Evolutionary conservation across 2,329 filamentous ascomycete genomes (phyloP), one percentile per base, ranked within the genome.

Genomic region (Aaosphaeria pasadenensis): DNA sequence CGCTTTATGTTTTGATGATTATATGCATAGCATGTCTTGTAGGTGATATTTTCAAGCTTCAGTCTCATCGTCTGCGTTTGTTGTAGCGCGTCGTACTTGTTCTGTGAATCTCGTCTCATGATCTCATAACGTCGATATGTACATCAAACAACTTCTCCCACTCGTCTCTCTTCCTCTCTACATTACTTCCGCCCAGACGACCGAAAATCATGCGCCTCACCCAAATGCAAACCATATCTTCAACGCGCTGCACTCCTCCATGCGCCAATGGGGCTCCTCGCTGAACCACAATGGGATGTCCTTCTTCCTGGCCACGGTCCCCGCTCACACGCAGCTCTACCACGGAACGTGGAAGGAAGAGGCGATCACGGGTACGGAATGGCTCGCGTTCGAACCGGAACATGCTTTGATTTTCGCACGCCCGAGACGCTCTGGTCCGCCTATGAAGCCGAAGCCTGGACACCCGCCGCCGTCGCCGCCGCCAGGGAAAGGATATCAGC

Each of bases 321-420:
- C 87, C 0, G 72, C 74, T 13, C 85, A 83, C 3, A 86, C 83
- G 0, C 71, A 84, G 33, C 66, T 90, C 7, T 88, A 89, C 58
- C 87, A 91, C 60, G 87, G 88, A 9, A 77, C 76, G 0, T 55
- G 55, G 6, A 64, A 59, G 0, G 55, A 71, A 1, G 66, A 77
- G 1, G 71, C 75, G 0, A 76, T 87, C 0, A 65, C 69, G 2
- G 78, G 75, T 0, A 78, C 76, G 3, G 84, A 90, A 58, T 90
- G 87, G 86, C 73, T 91, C 1, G 87, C 88, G 0, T 91, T 90
- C 59, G 87, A 91, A 63, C 78, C 86, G 4, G 87, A 91, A 57
- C 88, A 91, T 66, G 84, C 87, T 0, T 74, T 86, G 54, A 62
- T 74, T 3, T 90, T 91, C 68, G 83, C 86, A 1, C 64, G 66